Evolutionary conservation across 2,329 filamentous ascomycete genomes (phyloP).

Genomic region (Fusarium odoratissimum): DNA sequence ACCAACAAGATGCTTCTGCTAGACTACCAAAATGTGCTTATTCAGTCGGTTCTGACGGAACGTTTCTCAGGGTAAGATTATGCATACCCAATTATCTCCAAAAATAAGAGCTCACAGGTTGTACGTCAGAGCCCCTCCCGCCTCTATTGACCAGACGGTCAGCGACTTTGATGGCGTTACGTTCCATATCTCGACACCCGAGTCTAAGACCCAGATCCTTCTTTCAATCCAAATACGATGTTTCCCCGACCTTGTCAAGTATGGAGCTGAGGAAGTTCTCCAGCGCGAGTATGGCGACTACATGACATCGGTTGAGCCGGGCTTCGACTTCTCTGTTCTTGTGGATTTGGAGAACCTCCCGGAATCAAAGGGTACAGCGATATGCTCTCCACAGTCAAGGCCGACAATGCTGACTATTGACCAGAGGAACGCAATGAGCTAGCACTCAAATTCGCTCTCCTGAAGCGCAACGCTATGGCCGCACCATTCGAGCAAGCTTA

Average conservation of each 20-base stretch:
- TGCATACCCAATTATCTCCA: slow-evolving; percentile 12
- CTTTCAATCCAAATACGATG: slow-evolving; percentile 96
- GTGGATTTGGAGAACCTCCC: slow-evolving; percentile 92
- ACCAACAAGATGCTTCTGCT: slow-evolving; percentile 82
- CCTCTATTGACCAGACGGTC: slow-evolving; percentile 95
- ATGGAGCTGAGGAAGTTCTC: slow-evolving; percentile 91
- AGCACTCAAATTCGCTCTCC: slow-evolving; percentile 84
- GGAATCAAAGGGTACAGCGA: slow-evolving; percentile 73
- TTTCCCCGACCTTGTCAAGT: slow-evolving; percentile 90
- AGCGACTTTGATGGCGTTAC: slow-evolving; percentile 99
- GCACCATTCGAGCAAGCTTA: slow-evolving; percentile 98
- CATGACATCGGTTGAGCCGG: slow-evolving; percentile 86
- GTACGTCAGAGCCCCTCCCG: slow-evolving; percentile 77
- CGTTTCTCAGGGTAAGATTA: slow-evolving; percentile 82
- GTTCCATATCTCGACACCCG: slow-evolving; percentile 97
- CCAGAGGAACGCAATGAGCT: slow-evolving; percentile 86
- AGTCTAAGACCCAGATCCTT: slow-evolving; percentile 91
- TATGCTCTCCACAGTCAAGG: neutral
- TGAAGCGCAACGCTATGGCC: slow-evolving; percentile 99
- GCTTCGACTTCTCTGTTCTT: slow-evolving; percentile 95
- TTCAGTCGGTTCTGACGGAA: slow-evolving; percentile 95
- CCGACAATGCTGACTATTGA: slow-evolving; percentile 27
- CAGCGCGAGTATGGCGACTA: slow-evolving; percentile 95
- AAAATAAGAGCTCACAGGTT: slow-evolving; percentile 53
- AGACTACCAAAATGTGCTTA: slow-evolving; percentile 98